Conservation (phyloP, 2,329 filamentous ascomycete species). For the Cladosporium sphaerospermum region DNA sequence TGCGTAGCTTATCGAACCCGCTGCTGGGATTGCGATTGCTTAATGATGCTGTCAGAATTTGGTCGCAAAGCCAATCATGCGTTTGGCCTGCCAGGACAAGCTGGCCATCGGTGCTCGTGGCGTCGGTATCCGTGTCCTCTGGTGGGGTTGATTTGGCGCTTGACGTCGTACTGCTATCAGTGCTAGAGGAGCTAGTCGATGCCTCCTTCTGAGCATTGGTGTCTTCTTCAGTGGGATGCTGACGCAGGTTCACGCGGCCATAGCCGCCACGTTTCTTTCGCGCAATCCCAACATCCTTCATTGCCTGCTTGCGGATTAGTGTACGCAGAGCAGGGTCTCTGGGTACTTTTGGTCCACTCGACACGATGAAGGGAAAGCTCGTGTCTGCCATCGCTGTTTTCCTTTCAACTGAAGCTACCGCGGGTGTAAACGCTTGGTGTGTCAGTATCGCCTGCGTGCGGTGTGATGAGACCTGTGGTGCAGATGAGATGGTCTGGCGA, state of each 20-base stretch:
- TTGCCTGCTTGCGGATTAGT: conserved; percentile 35
- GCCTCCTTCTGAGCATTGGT: neutral
- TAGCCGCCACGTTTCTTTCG: conserved; percentile 26
- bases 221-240: conserved; percentile 17
- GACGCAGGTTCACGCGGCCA: conserved; percentile 29
- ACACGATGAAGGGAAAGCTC: conserved; percentile 18
- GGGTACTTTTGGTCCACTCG: conserved; percentile 20
- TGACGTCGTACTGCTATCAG: neutral
- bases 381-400: neutral
- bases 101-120: neutral
- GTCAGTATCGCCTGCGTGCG: too few relatives aligned
- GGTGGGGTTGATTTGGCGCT: neutral
- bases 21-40: neutral
- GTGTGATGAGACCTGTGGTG: too few relatives aligned
- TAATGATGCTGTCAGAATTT: neutral
- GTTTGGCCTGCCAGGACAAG: neutral
- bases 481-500: too few relatives aligned
- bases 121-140: neutral
- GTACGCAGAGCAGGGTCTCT: conserved; percentile 20
- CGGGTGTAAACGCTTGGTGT: too few relatives aligned
- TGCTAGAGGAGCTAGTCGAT: neutral
- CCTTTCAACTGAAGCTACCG: neutral
- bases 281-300: conserved; percentile 32
- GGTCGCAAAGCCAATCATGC: neutral
- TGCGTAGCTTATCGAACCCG: conserved; percentile 6